Conservation (phyloP, 139 green algal genomes). For the Chlamydomonas applanata region DNA sequence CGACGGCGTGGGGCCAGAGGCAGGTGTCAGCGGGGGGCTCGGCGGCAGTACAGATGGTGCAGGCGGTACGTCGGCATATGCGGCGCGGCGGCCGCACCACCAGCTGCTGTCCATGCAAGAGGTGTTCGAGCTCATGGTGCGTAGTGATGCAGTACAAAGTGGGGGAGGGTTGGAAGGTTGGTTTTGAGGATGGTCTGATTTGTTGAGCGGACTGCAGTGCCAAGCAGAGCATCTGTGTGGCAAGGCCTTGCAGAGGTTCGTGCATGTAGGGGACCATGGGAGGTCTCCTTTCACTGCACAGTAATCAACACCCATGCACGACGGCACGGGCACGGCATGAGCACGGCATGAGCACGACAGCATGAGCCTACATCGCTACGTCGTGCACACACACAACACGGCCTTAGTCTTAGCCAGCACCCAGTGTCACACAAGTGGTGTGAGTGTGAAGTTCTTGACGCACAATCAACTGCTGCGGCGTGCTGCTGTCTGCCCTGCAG, state of each 20-base stretch:
- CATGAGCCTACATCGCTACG: no score
- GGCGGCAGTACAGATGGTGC: neutral
- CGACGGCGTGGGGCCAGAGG: neutral
- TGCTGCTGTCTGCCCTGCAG: no score
- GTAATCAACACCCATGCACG: no score
- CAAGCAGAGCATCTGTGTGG: no score
- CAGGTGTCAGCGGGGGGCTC: neutral
- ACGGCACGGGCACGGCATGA: no score
- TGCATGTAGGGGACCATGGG: no score
- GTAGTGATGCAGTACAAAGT: slow-evolving; percentile 27
- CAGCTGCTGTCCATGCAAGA: slow-evolving; percentile 45
- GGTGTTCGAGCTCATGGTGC: slow-evolving; percentile 39
- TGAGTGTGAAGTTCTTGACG: neutral
- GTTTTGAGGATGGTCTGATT: neutral
- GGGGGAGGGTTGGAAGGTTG: slow-evolving; percentile 19
- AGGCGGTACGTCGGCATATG: neutral
- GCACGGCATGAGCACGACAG: no score
- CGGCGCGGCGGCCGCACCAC: neutral
- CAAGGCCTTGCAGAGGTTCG: no score
- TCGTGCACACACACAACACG: no score
- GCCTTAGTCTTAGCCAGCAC: neutral
- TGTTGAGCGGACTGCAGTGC: neutral
- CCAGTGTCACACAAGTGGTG: neutral
- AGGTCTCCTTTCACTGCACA: no score
- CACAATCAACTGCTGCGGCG: no score